These are phyloP conservation scores for Leucoagaricus sp. DNA, from an alignment of 1,284 basidiomycete genomes.

Conservation along the genomic window DNA sequence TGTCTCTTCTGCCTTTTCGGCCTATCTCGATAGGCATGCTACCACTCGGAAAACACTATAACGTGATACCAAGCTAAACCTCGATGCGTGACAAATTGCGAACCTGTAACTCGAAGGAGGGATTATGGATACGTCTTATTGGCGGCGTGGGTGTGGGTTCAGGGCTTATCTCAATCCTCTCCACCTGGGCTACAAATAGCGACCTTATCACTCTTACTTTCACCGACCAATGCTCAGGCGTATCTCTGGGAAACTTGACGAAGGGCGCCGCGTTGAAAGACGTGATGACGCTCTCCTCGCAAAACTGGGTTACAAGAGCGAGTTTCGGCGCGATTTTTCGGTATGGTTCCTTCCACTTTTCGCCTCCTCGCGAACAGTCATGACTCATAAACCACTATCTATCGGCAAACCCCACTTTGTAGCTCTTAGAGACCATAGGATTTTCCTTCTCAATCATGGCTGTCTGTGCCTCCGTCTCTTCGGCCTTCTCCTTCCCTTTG, in stretches of 20 bases:
- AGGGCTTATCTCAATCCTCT: background rate
- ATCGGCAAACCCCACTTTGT: constrained; percentile 3
- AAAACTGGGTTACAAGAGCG: constrained; percentile 70
- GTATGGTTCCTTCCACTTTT: constrained; percentile 37
- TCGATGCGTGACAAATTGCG: background rate
- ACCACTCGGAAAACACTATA: too few relatives aligned
- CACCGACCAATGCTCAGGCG: background rate
- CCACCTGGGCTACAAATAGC: background rate
- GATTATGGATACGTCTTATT: background rate
- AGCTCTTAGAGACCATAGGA: constrained; percentile 65
- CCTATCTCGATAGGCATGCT: too few relatives aligned
- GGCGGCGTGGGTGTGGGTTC: background rate
- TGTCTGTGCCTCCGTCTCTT: constrained; percentile 67
- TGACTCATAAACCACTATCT: too few relatives aligned
- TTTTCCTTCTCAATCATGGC: constrained; percentile 80
- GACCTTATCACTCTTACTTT: background rate
- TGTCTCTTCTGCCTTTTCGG: too few relatives aligned
- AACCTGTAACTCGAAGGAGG: background rate
- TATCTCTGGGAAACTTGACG: background rate
- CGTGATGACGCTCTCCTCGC: constrained; percentile 58
- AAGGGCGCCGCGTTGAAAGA: background rate
- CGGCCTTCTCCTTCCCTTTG: constrained; percentile 57
- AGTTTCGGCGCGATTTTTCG: constrained; percentile 78
- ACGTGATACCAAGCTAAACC: background rate
- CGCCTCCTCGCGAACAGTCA: background rate